Base-by-base conservation (phyloP, 2,329 filamentous ascomycete species). In the Alternaria brassicae region DNA sequence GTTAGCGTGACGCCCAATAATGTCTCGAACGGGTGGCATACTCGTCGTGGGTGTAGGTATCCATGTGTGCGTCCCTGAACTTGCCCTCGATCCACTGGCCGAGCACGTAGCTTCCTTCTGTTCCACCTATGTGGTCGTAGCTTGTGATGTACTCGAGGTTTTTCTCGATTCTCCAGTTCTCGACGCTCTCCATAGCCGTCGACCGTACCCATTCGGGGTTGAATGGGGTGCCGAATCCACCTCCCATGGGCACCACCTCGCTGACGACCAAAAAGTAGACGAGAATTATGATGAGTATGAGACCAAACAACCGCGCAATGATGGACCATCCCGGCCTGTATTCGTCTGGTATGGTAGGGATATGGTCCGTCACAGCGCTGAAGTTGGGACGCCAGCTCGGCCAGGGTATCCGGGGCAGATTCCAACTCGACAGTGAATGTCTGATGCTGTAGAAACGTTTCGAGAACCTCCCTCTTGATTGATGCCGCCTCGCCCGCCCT, bases 91-190 rank as follows among this genome's bases (percentile, higher is more conserved):
- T 87, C 82, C 93, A 96, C 80, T 92, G 86, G 7, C 92, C 94
- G 54, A 96, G 84, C 44, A 90, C 91, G 70, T 90, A 93, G 79
- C 96, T 94, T 47, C 95, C 95, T 80, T 97, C 90, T 3, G 93
- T 96, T n/a, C 95, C 95, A 2, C 92, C 95, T 62, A 98, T 84
- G 77, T 98, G 95, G 62, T 95, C 91, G 74, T 91, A 97, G 56
- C 86, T 86, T 4, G 92, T 94, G 63, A 94, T 88, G 72, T 93
- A 90, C 70, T 86, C 82, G 60, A 97, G 80, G 58, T 91, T 91
- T 39, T 91, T 88, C 63, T 88, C 85, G 75, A 84, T 83, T 48
- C 76, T 70, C 59, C 84, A 83, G 54, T 86, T 82, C 71, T 96
- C 89, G 65, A 96, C 86, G 68, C 87, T 88, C 48, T 84, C 83